Evolutionary conservation across 345 rosid species (phyloP).

Genomic region (Barbarea vulgaris): DNA sequence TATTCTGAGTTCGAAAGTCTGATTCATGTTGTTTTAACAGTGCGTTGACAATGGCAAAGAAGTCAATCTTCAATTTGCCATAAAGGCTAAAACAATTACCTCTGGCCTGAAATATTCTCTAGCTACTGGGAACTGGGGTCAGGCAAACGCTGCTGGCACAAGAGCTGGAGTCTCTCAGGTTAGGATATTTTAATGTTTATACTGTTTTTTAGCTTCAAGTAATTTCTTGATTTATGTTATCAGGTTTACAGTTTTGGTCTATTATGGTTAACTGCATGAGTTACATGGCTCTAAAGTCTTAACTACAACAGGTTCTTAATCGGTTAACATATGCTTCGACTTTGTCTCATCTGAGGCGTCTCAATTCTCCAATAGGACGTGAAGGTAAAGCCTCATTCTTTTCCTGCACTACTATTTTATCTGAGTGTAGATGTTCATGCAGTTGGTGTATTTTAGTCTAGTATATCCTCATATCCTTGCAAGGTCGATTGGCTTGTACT

Average conservation of each 20-base stretch:
- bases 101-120: constrained; percentile 97
- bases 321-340: constrained; percentile 97
- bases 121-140: constrained; percentile 99
- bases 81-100: constrained; percentile 97
- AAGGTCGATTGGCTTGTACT: neutral
- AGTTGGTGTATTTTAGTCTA: constrained; percentile 8
- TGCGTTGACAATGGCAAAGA: constrained; percentile 97
- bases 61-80: constrained; percentile 92
- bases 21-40: constrained; percentile 44
- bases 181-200: constrained; percentile 12
- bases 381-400: constrained; percentile 65
- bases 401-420: constrained; percentile 7
- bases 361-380: constrained; percentile 98
- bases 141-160: constrained; percentile 99
- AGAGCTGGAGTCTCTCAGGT: constrained; percentile 99
- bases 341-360: constrained; percentile 90
- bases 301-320: constrained; percentile 70
- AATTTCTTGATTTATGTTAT: constrained; percentile 12
- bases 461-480: constrained; percentile 6
- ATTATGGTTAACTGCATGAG: constrained; percentile 3
- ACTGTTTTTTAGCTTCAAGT: neutral
- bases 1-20: constrained; percentile 30
- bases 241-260: constrained; percentile 6
- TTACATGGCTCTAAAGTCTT: constrained; percentile 13
- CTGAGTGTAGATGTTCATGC: constrained; percentile 1